Evolutionary conservation across 2,329 filamentous ascomycete species (phyloP).

Genomic region (Hypoxylon sp.): DNA sequence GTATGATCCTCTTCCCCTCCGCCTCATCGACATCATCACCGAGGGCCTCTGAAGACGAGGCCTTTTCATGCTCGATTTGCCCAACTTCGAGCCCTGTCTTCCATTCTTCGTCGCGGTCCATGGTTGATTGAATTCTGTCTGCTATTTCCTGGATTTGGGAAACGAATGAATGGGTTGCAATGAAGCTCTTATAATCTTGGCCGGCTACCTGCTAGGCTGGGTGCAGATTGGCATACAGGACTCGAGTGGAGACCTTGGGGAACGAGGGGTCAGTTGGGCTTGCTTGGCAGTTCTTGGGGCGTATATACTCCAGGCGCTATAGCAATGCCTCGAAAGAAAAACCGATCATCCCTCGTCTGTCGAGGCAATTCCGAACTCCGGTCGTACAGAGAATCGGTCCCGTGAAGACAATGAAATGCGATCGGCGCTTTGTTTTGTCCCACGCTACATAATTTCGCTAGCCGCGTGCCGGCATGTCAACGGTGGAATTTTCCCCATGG

Average conservation of each 20-base stretch:
- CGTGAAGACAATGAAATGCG: neutral
- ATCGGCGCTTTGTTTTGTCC: constrained; percentile 17
- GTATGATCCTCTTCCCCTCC: constrained; percentile 78
- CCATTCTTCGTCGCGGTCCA: constrained; percentile 50
- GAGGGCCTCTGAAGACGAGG: constrained; percentile 49
- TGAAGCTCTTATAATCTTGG: constrained; percentile 28
- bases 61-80: constrained; percentile 46
- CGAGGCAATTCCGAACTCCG: neutral
- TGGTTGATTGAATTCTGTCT: constrained; percentile 26
- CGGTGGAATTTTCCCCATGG: neutral
- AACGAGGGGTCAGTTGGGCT: constrained; percentile 36
- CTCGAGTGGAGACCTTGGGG: constrained; percentile 21
- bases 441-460: constrained; percentile 17
- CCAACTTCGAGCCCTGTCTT: constrained; percentile 46
- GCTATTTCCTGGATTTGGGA: constrained; percentile 1
- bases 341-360: neutral
- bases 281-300: neutral
- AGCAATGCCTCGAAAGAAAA: constrained; percentile 12
- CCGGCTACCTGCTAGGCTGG: neutral
- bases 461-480: neutral
- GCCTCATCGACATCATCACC: constrained; percentile 66
- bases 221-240: constrained; percentile 5
- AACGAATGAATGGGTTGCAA: constrained; percentile 9
- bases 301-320: constrained; percentile 4
- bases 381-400: constrained; percentile 4